phyloP scores from a whole-genome alignment of 768 basidiomycete species.

The Tephrocybe sp. region DNA sequence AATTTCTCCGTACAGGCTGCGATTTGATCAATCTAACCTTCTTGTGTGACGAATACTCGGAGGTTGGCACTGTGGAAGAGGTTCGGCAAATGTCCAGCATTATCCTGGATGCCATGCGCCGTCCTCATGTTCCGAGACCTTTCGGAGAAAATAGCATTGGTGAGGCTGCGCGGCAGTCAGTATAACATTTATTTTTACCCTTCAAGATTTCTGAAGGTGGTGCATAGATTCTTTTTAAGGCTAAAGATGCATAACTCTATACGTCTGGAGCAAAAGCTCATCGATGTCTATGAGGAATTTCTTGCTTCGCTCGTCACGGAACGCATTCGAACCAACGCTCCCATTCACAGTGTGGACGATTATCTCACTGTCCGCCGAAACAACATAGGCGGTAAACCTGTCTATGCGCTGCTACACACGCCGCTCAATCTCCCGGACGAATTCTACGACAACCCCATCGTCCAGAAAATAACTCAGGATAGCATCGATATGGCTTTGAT shows the following conservation, averaged over 20 bases:
- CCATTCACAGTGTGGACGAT: slow-evolving; percentile 44
- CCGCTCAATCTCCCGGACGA: slow-evolving; percentile 31
- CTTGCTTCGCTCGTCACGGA: slow-evolving; percentile 39
- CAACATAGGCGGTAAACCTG: slow-evolving; percentile 50
- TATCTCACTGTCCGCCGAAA: slow-evolving; percentile 53
- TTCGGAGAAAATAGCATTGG: slow-evolving; percentile 16
- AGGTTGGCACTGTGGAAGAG: neutral
- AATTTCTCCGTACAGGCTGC: slow-evolving; percentile 32
- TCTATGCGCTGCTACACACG: slow-evolving; percentile 29
- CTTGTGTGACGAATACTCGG: slow-evolving; percentile 21
- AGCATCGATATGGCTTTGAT: slow-evolving; percentile 48
- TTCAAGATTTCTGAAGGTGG: neutral
- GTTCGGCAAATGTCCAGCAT: neutral
- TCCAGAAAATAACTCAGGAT: slow-evolving; percentile 42
- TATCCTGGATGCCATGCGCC: slow-evolving; percentile 1
- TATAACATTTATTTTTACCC: neutral
- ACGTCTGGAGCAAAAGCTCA: slow-evolving; percentile 25
- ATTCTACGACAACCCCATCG: slow-evolving; percentile 46
- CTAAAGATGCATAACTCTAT: neutral
- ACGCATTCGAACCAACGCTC: slow-evolving; percentile 34
- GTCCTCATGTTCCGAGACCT: neutral
- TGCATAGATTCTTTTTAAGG: neutral
- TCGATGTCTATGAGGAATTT: slow-evolving; percentile 39
- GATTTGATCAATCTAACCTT: slow-evolving; percentile 53
- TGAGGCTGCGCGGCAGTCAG: slow-evolving; percentile 32